Evolutionary conservation across 2,329 filamentous ascomycete species (phyloP).

Genomic region (Aspergillus brasiliensis): DNA sequence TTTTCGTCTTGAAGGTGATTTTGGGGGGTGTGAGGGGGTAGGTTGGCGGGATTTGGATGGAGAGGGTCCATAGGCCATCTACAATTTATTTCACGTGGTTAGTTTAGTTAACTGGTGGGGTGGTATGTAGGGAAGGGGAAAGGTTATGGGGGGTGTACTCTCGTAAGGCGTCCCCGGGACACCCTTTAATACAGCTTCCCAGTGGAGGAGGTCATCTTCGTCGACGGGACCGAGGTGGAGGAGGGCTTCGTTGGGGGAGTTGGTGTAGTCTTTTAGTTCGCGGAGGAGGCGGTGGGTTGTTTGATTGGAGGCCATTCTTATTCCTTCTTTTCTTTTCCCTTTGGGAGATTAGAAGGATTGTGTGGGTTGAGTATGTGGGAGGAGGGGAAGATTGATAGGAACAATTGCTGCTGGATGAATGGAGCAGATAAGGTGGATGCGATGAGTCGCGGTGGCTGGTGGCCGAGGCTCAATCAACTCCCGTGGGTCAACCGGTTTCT

Average conservation of each 20-base stretch:
- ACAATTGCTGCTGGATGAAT: too few species aligned
- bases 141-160: slow-evolving; percentile 42
- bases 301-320: slow-evolving; percentile 34
- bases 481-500: too few species aligned
- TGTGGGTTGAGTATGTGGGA: background rate
- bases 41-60: slow-evolving; percentile 70
- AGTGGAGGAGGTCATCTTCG: slow-evolving; percentile 61
- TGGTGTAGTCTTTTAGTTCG: slow-evolving; percentile 61
- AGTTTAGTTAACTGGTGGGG: background rate
- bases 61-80: slow-evolving; percentile 79
- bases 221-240: slow-evolving; percentile 58
- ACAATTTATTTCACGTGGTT: background rate
- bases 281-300: slow-evolving; percentile 63
- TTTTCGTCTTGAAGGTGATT: slow-evolving; percentile 78
- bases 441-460: too few species aligned
- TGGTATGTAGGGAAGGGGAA: background rate
- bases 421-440: too few species aligned
- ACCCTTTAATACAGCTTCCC: slow-evolving; percentile 63
- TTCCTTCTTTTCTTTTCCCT: too few species aligned
- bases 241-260: slow-evolving; percentile 59
- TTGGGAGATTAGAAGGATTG: background rate
- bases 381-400: background rate
- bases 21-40: slow-evolving; percentile 80
- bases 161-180: slow-evolving; percentile 62
- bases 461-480: too few species aligned